These are phyloP conservation scores for Suillus cothurnatus DNA, from an alignment of 768 basidiomycete genomes.

Conservation along the genomic window DNA sequence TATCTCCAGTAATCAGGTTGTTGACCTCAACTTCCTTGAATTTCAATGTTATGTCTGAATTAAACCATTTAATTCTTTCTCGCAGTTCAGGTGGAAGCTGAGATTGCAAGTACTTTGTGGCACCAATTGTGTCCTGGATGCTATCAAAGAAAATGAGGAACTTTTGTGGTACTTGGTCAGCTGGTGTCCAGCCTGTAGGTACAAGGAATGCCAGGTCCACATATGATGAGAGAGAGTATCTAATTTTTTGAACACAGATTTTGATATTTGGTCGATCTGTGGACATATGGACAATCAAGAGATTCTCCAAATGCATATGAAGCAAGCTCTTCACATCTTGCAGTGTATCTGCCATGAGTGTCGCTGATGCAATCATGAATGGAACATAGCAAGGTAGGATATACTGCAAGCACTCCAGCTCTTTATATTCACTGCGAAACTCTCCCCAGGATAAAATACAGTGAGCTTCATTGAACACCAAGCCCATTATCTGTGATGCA, in stretches of 20 bases:
- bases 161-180: not conserved
- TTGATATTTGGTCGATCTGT: not conserved
- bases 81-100: constrained; percentile 14
- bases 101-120: constrained; percentile 8
- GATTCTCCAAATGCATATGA: not conserved
- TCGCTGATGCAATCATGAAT: not conserved
- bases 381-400: not conserved
- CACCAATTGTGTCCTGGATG: not conserved
- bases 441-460: not conserved
- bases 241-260: not conserved
- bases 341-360: not conserved
- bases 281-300: not conserved
- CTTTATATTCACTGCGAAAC: not conserved
- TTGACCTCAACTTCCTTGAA: constrained; percentile 19
- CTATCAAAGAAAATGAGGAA: not conserved
- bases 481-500: not conserved
- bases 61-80: constrained; percentile 26
- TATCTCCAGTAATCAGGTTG: constrained; percentile 17
- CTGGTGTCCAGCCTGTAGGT: not conserved
- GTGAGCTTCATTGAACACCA: not conserved
- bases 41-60: constrained; percentile 20
- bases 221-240: not conserved
- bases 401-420: not conserved
- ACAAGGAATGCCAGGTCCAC: not conserved
- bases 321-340: not conserved